Evolutionary conservation across 805 yeast genomes (phyloP), one percentile per base, ranked within the genome.

Genomic region (Candida manassasensis): DNA sequence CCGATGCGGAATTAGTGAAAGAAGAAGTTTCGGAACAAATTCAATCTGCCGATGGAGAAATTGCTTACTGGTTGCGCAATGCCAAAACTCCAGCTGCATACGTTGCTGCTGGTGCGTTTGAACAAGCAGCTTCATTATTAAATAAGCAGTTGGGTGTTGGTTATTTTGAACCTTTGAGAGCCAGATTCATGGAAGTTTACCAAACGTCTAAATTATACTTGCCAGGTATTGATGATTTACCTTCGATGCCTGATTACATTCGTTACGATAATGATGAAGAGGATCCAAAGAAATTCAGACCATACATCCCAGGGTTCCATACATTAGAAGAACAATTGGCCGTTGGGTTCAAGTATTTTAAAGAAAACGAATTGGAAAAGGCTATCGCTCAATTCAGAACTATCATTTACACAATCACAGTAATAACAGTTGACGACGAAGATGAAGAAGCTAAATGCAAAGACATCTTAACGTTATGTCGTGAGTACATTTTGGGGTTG

Each of bases 21-120:
- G 53, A 42, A 13, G 30, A 27, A 17, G 29, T 35, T 14, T 33
- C 44, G 14, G 49, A 14, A 14, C 44, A 29, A 21, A 16, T 34
- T 21, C 19, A 21, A 22, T 55, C 63, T 42, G 70, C 57, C 39
- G 71, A 71, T 11, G 74, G 75, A 18, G 96, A 89, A 55, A 61
- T 79, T 21, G 80, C 81, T 3, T 60, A 61, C 39, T 94, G 99
- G 98, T 74, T 85, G 19, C 82, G 90, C 46, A 86, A 84, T 60
- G 84, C 96, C 12, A 84, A 82, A 43, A 75, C 89, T 37, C 87
- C 97, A 4, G 97, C 96, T 19, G 87, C 86, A 18, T 85, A 87
- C 49, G 88, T 83, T 51, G 97, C 98, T 2, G 88, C 96, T 2
- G 99, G 99, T 49, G 84, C 94, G 4, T 90, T 90, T 56, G 97